Evolutionary conservation across 2,329 filamentous ascomycete genomes (phyloP).

Genomic region (Mollisiaceae sp.): DNA sequence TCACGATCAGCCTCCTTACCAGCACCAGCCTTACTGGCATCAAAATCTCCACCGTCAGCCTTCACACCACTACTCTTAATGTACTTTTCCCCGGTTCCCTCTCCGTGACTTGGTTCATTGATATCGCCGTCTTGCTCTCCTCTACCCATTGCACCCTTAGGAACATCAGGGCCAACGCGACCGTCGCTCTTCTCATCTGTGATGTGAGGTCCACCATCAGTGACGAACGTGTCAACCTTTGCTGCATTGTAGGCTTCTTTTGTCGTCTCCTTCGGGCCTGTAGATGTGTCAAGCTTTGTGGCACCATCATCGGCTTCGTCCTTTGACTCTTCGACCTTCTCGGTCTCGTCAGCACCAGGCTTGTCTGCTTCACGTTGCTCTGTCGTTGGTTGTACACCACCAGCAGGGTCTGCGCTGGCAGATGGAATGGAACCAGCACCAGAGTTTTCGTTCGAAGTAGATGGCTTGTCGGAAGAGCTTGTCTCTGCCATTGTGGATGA

Average conservation of each 20-base stretch:
- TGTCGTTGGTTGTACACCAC: conserved; percentile 23
- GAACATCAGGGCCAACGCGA: neutral
- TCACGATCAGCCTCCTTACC: too few relatives aligned
- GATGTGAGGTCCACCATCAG: neutral
- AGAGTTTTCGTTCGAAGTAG: conserved; percentile 18
- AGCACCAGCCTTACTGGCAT: too few relatives aligned
- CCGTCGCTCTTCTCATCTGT: neutral
- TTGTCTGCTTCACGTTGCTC: conserved; percentile 46
- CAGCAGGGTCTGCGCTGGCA: conserved; percentile 20
- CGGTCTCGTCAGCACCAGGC: neutral
- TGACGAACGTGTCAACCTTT: neutral
- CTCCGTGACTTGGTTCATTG: conserved; percentile 42
- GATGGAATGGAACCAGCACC: conserved; percentile 30
- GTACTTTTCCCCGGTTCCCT: conserved; percentile 61
- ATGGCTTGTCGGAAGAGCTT: neutral
- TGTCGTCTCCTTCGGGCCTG: neutral
- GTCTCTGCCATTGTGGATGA: conserved; percentile 11
- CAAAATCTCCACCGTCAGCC: too few relatives aligned
- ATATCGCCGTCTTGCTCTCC: neutral
- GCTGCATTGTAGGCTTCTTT: neutral
- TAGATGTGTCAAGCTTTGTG: neutral
- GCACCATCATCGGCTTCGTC: conserved; percentile 35
- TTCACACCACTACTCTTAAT: conserved; percentile 40
- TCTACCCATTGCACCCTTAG: neutral
- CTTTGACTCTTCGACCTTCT: neutral